phyloP scores from a whole-genome alignment of 495 filamentous ascomycete species.

The Aspergillus hancockii region DNA sequence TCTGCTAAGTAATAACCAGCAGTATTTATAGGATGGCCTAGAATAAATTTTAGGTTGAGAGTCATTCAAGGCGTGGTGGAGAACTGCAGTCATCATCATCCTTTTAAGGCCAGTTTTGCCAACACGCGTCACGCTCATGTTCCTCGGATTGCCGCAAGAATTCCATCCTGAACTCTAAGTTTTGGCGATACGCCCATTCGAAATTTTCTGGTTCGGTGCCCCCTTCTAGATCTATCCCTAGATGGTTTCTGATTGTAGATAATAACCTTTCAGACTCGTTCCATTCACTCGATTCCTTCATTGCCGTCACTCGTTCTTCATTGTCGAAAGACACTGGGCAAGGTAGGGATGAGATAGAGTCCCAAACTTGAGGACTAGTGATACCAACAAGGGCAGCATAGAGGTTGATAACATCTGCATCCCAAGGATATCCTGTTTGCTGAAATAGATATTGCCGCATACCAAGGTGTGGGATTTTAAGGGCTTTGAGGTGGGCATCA shows the following conservation, averaged over 20 bases:
- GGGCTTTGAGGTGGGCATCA: slow-evolving; percentile 25
- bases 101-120: slow-evolving; percentile 37
- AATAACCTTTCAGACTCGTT: slow-evolving; percentile 38
- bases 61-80: too few relatives aligned
- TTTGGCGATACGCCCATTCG: slow-evolving; percentile 26
- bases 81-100: slow-evolving; percentile 17
- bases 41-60: too few relatives aligned
- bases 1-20: too few relatives aligned
- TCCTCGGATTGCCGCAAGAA: slow-evolving; percentile 29
- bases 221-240: slow-evolving; percentile 32
- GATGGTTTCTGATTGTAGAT: slow-evolving; percentile 26
- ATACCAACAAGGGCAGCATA: slow-evolving; percentile 37
- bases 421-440: slow-evolving; percentile 38
- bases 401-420: slow-evolving; percentile 38
- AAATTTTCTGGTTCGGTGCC: slow-evolving; percentile 35
- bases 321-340: slow-evolving; percentile 33
- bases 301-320: slow-evolving; percentile 30
- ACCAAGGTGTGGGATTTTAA: slow-evolving; percentile 31
- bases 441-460: slow-evolving; percentile 37
- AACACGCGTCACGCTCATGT: slow-evolving; percentile 24
- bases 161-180: slow-evolving; percentile 28
- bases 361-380: slow-evolving; percentile 32
- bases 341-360: slow-evolving; percentile 21
- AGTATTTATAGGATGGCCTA: too few relatives aligned
- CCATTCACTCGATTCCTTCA: slow-evolving; percentile 36